Base-by-base conservation (phyloP, 805 yeast genomes). In the Wickerhamomyces xylosicus region DNA sequence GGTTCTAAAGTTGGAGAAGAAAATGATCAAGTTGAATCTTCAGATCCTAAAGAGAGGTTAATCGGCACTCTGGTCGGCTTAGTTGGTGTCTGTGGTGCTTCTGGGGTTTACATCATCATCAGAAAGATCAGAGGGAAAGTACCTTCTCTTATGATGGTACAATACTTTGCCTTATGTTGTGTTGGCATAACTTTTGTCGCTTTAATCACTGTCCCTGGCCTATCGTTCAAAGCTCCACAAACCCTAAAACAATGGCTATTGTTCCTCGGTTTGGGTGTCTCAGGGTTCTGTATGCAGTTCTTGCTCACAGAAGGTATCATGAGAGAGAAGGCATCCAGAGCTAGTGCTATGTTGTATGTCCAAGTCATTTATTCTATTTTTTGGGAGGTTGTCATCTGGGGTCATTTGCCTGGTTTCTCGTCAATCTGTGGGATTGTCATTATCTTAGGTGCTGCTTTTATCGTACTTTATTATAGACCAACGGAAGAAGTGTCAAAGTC, bases 221-320 rank as follows among this genome's bases (percentile, higher is more conserved):
- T 80, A 41, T 52, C 69, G 2, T 77, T 84, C 54, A 74, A 67
- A 41, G 47, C 72, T 2, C 95, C 95, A 1, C 70, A 67, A 15
- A 71, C 72, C n/a, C 21, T 47, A 1, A 63, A 63, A 49, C 90
- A 85, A 56, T 84, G 95, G 92, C 46, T 62, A 2, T 59, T 83
- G 17, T 69, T 87, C 45, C 40, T 61, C 2, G 54, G 69, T 18
- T 68, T 85, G 42, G 95, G 95, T 3, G 44, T 80, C 2, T 69
- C 83, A 38, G 97, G 97, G 0, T 89, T 87, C 58, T 60, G 77
- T 43, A 82, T 81, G 79, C 96, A 89, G 57, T 79, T 77, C 50
- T 62, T 79, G 29, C 59, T 84, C 36, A 84, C 96, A 0, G 76
- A 85, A 8, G 96, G 95, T 1, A 71, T 87, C 37, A 95, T 85